Percentiles rank a stretch among this genome's conserved stretches.
These are phyloP conservation scores for Cladosporium phlei DNA, from an alignment of 2,329 filamentous ascomycete genomes.

Conservation along the genomic window DNA sequence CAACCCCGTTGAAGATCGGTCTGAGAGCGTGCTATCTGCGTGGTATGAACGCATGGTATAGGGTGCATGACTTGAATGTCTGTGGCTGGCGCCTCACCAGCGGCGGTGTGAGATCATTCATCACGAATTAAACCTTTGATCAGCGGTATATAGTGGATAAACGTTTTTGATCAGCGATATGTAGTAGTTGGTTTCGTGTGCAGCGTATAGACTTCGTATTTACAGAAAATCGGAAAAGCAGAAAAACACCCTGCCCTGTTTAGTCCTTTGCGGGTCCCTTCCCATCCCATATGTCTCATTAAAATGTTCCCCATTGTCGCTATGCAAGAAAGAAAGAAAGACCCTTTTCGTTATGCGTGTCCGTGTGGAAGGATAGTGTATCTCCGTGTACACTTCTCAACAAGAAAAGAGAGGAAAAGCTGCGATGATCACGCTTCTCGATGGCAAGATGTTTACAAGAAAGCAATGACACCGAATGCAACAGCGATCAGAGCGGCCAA, in stretches of 20 bases:
- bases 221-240: not conserved
- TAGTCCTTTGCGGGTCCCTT: not conserved
- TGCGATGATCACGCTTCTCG: slow-evolving; percentile 14
- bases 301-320: not conserved
- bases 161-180: too few relatives aligned
- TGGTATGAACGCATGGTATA: too few relatives aligned
- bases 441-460: slow-evolving; percentile 25
- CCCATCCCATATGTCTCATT: not conserved
- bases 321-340: not conserved
- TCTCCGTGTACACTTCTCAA: slow-evolving; percentile 5
- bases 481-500: slow-evolving; percentile 31
- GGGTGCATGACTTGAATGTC: too few relatives aligned
- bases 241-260: not conserved
- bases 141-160: too few relatives aligned
- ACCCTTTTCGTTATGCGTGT: slow-evolving; percentile 4
- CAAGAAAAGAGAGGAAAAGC: not conserved
- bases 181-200: slow-evolving; percentile 8
- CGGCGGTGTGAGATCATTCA: too few relatives aligned
- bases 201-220: slow-evolving; percentile 5
- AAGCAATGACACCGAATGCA: slow-evolving; percentile 31
- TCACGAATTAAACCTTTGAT: too few relatives aligned
- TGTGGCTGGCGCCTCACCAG: too few relatives aligned
- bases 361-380: slow-evolving; percentile 1
- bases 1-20: too few relatives aligned
- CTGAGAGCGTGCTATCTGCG: too few relatives aligned